A percentile compares a stretch with the other conserved stretches of the same genome.
Evolutionary conservation across 1,139 yeast genomes (phyloP).

Genomic region (Saccharomycopsis hybrid): DNA sequence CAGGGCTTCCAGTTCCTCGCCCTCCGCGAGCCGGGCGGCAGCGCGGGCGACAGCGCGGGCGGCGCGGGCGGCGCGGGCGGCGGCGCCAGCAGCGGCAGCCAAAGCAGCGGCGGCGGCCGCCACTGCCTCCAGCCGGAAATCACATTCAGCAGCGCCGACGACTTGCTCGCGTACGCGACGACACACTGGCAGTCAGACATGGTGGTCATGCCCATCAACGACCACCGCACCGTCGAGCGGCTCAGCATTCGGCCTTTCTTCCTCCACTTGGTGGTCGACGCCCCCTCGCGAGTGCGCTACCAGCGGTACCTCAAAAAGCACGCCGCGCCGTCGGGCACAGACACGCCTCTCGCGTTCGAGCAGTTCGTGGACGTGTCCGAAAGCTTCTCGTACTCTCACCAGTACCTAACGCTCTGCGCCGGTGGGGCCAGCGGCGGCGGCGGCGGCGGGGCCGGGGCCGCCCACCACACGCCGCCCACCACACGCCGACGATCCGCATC

Average conservation of each 20-base stretch:
- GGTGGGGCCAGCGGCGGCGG: too few species aligned
- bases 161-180: slow-evolving; percentile 62
- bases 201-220: slow-evolving; percentile 50
- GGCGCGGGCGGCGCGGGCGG: too few species aligned
- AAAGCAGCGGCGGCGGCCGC: too few species aligned
- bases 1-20: slow-evolving; percentile 47
- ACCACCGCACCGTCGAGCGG: slow-evolving; percentile 38
- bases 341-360: slow-evolving; percentile 31
- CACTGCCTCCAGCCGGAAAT: slow-evolving; percentile 23
- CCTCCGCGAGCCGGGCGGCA: slow-evolving; percentile 19
- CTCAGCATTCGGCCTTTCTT: slow-evolving; percentile 79
- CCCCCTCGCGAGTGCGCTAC: slow-evolving; percentile 55
- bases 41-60: too few species aligned
- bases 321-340: slow-evolving; percentile 14
- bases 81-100: too few species aligned
- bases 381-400: too few species aligned
- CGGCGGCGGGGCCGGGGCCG: too few species aligned
- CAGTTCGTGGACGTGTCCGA: slow-evolving; percentile 46
- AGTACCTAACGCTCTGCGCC: too few species aligned
- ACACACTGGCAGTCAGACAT: slow-evolving; percentile 58
- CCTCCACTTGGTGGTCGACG: slow-evolving; percentile 72
- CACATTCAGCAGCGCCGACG: slow-evolving; percentile 34
- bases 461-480: slow-evolving; percentile 32
- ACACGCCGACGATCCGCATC: slow-evolving; percentile 53
- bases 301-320: slow-evolving; percentile 36